Conservation (phyloP, 352 stramenopile genomes). For the Pythium coloratum region DNA sequence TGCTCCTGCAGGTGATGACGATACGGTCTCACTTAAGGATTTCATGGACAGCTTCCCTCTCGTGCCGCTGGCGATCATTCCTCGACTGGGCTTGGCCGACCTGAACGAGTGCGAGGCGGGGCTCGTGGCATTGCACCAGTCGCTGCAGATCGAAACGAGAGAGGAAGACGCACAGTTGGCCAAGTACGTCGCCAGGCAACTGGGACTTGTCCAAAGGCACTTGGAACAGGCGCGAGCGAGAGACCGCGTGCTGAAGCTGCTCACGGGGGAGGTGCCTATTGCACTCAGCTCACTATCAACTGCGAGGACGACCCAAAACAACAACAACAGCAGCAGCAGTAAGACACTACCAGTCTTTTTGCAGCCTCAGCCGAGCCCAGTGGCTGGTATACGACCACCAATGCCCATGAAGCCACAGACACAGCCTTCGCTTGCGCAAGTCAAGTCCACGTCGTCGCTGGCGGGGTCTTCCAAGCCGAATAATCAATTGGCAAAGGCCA, state of each 20-base stretch:
- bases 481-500: conserved; percentile 20
- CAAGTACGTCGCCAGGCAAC: conserved; percentile 58
- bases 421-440: not conserved
- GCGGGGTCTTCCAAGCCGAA: not conserved
- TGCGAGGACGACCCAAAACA: not conserved
- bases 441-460: conserved; percentile 13
- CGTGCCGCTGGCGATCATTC: conserved; percentile 56
- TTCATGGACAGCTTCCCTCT: conserved; percentile 73
- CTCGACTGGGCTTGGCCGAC: conserved; percentile 40
- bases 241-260: conserved; percentile 52
- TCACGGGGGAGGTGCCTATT: conserved; percentile 18
- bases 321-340: not conserved
- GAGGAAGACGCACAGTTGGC: conserved; percentile 47
- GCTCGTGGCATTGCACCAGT: conserved; percentile 37
- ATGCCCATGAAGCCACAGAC: not conserved
- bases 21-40: conserved; percentile 32
- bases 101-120: conserved; percentile 46
- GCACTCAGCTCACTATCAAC: not conserved
- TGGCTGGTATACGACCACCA: not conserved
- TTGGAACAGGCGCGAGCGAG: conserved; percentile 50
- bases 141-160: conserved; percentile 34
- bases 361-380: conserved; percentile 3
- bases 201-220: conserved; percentile 53
- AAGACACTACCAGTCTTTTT: conserved; percentile 27
- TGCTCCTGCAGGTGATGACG: not conserved